phyloP scores from a whole-genome alignment of 345 rosid genomes.

The Melaleuca quinquenervia region DNA sequence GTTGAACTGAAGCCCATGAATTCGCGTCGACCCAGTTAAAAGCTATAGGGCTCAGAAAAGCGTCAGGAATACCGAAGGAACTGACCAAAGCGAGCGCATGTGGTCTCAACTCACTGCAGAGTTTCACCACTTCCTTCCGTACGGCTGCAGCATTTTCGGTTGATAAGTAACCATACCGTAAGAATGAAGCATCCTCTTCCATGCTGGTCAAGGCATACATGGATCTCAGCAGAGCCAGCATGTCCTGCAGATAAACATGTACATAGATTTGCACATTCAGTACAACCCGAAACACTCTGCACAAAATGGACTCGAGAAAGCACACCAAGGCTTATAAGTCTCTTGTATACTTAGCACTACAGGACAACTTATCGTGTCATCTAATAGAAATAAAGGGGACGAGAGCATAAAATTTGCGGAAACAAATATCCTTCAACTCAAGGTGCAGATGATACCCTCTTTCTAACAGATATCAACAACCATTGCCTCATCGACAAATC shows the following conservation, averaged over 20 bases:
- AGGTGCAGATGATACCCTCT: background rate
- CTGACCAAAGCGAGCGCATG: conserved; percentile 69
- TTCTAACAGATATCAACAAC: background rate
- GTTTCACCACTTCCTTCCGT: conserved; percentile 54
- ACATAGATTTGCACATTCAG: background rate
- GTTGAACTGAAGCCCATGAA: conserved; percentile 54
- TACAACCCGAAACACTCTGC: background rate
- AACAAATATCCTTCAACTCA: background rate
- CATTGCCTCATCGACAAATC: background rate
- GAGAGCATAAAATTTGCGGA: background rate
- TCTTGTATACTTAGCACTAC: background rate
- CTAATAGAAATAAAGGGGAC: background rate
- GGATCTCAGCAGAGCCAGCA: conserved; percentile 48
- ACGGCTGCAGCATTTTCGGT: conserved; percentile 41
- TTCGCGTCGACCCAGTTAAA: conserved; percentile 83
- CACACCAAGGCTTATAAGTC: background rate
- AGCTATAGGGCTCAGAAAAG: conserved; percentile 77
- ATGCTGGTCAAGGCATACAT: conserved; percentile 52
- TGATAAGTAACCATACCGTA: conserved; percentile 62
- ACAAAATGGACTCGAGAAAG: background rate
- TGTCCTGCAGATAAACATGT: conserved; percentile 29
- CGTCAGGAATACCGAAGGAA: conserved; percentile 73
- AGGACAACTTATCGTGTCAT: background rate
- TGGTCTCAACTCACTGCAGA: conserved; percentile 71
- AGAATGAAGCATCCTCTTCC: conserved; percentile 75